phyloP scores from a whole-genome alignment of 1,284 basidiomycete species.

The Agaricales sp. region DNA sequence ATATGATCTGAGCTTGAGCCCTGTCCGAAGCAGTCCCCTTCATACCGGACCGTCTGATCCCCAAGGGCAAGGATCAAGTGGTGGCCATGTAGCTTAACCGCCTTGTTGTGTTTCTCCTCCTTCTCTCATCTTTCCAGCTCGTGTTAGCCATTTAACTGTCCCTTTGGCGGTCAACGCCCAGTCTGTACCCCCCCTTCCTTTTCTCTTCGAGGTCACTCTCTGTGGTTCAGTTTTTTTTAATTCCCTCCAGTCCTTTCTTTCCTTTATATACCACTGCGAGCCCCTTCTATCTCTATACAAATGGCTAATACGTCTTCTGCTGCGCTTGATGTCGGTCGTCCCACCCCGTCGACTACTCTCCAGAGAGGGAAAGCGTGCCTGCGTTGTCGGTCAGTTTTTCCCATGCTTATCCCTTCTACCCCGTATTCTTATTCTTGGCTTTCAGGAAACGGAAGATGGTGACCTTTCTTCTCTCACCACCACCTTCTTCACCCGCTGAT shows the following conservation, averaged over 20 bases:
- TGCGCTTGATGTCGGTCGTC: slow-evolving; percentile 18
- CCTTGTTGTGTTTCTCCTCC: not conserved
- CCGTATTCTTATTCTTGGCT: slow-evolving; percentile 6
- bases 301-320: slow-evolving; percentile 35
- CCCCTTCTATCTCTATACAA: slow-evolving; percentile 13
- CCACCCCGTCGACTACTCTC: slow-evolving; percentile 23
- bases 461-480: slow-evolving; percentile 11
- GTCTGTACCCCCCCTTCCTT: not conserved
- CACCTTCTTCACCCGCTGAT: slow-evolving; percentile 9
- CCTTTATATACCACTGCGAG: not conserved
- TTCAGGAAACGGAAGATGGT: slow-evolving; percentile 73
- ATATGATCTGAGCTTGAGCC: no score
- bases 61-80: not conserved
- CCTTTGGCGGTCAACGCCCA: slow-evolving; percentile 1
- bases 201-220: not conserved
- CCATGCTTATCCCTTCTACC: slow-evolving; percentile 6
- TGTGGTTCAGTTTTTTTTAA: not conserved
- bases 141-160: not conserved
- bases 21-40: no score
- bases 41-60: not conserved
- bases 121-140: not conserved
- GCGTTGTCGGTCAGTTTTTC: slow-evolving; percentile 43
- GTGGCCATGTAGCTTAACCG: not conserved
- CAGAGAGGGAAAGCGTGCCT: slow-evolving; percentile 59
- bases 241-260: not conserved